These are phyloP conservation scores for Lithocarpus polystachyus DNA, from an alignment of 306 rosid genomes.

Conservation along the genomic window DNA sequence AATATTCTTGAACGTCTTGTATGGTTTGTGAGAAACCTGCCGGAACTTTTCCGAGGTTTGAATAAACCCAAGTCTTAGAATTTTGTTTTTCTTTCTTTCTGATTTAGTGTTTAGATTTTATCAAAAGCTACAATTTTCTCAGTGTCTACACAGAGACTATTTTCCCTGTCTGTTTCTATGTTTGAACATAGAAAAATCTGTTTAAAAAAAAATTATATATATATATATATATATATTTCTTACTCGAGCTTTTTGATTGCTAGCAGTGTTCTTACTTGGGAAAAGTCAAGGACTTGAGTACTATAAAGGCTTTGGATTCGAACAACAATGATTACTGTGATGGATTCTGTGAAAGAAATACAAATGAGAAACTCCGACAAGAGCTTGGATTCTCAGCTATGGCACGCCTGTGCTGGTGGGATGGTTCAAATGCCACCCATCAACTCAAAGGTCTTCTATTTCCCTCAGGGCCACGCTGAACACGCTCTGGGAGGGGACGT, in stretches of 20 bases:
- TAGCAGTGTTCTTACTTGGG: constrained; percentile 3
- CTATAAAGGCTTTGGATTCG: neutral
- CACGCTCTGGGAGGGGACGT: constrained; percentile 51
- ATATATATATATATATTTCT: too few species aligned
- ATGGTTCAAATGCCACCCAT: constrained; percentile 92
- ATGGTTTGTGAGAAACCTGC: too few species aligned
- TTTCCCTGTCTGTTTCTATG: neutral
- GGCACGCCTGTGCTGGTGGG: constrained; percentile 98
- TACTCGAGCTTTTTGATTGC: neutral
- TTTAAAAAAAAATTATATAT: too few species aligned
- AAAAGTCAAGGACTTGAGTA: neutral
- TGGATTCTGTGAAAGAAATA: constrained; percentile 53
- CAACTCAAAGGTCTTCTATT: constrained; percentile 77
- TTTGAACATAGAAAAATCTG: too few species aligned
- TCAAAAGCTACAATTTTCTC: neutral
- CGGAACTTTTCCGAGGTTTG: too few species aligned
- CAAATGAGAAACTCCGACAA: constrained; percentile 42
- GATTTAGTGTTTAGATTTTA: too few species aligned
- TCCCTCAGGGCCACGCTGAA: constrained; percentile 95
- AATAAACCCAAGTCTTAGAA: too few species aligned
- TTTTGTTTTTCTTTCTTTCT: too few species aligned
- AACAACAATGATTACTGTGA: constrained; percentile 36
- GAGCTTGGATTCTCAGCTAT: constrained; percentile 75
- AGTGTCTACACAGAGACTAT: neutral
- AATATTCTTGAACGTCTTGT: too few species aligned